phyloP scores from a whole-genome alignment of 768 basidiomycete genomes.

The Lactarius hatsudake region DNA sequence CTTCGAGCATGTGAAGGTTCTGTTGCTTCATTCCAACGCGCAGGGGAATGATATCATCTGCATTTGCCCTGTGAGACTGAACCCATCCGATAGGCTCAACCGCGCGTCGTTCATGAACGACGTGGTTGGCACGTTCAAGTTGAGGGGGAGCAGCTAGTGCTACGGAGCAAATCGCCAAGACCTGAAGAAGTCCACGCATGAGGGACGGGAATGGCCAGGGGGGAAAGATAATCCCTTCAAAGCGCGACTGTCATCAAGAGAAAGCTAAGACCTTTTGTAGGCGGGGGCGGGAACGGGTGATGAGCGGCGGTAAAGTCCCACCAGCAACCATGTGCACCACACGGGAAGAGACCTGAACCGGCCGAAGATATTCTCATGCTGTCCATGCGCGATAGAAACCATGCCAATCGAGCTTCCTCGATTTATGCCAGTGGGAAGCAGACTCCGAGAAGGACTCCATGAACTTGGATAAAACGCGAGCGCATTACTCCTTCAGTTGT shows the following conservation, averaged over 20 bases:
- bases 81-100: constrained; percentile 37
- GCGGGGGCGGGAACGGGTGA: not conserved
- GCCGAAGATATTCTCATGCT: not conserved
- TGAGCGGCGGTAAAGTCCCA: not conserved
- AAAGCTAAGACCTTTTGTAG: not conserved
- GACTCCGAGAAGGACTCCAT: no score
- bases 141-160: constrained; percentile 26
- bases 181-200: constrained; percentile 9
- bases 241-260: not conserved
- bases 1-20: constrained; percentile 42
- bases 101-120: constrained; percentile 41
- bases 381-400: not conserved
- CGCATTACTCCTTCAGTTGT: not conserved
- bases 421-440: not conserved
- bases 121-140: constrained; percentile 26
- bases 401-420: not conserved
- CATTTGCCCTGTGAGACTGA: constrained; percentile 32
- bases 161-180: constrained; percentile 26
- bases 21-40: constrained; percentile 45
- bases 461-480: not conserved
- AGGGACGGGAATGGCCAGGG: not conserved
- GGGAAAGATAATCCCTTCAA: not conserved
- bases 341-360: not conserved
- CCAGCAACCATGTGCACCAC: not conserved
- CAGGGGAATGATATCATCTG: constrained; percentile 38